Base-by-base conservation (phyloP, 176 grass and related monocot genomes). In the Oryza meridionalis region DNA sequence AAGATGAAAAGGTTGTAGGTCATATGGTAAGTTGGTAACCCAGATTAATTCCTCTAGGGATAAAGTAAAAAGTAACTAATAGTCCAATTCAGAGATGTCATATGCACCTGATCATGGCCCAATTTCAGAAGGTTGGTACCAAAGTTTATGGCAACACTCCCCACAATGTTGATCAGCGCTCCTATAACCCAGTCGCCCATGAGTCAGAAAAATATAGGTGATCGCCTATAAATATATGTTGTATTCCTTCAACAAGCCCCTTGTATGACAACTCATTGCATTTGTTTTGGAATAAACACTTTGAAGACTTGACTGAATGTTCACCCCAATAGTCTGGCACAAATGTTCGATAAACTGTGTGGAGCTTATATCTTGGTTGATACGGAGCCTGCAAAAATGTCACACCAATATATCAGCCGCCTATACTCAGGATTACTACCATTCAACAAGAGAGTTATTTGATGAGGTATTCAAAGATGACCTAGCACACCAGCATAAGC, bases 151-250 rank as follows among this genome's bases (percentile, higher is more conserved):
- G 91, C 89, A 90, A 98, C 90, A 74, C 96, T 98, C 53, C 96
- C 96, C 76, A 95, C 89, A 73, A 98, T 92, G 83, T 98, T 98
- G 75, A 98, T 98, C 87, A 94, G 87, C 12, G 96, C 96, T 80
- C 96, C 96, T 76, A 98, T 84, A 85, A 98, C 81, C 96, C 96
- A 98, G 45, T 97, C 96, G 1, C 93, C 96, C 96, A 98, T 98
- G 84, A 85, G 75, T 83, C 42, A 67, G 50, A 53, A 82, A 61
- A 21, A 65, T 83, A 66, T 26, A 73, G 73, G 46, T 35, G 71
- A 55, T 8, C 72, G 84, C 62, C 69, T 81, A 58, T 63, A 83
- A 79, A 87, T 80, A 75, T 90, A 84, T 84, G 63, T 10, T 65
- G 75, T 80, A 69, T 13, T 75, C 69, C 79, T 90, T 73, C 63